phyloP scores from a whole-genome alignment of 179 eudicot species.

The Corrigiola litoralis region DNA sequence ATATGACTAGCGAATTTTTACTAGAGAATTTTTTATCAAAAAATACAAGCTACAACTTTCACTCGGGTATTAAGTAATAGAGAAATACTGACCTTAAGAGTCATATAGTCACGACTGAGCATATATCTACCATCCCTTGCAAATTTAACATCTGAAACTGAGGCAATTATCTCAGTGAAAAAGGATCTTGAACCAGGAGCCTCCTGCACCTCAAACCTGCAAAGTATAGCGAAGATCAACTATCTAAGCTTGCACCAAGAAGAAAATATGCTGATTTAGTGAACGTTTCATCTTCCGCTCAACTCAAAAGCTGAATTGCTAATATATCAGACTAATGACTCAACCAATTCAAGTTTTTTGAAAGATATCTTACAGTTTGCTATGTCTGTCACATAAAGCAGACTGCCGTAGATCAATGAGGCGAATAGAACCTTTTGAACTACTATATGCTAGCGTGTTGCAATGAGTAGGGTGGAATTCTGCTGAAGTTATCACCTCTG shows the following conservation, averaged over 20 bases:
- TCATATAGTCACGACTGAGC: conserved; percentile 64
- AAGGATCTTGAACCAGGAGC: conserved; percentile 59
- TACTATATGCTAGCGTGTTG: conserved; percentile 37
- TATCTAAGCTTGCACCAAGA: not conserved
- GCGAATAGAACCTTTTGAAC: conserved; percentile 39
- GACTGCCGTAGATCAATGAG: conserved; percentile 32
- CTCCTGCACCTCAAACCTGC: conserved; percentile 48
- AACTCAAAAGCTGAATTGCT: too few relatives aligned
- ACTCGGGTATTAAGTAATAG: not conserved
- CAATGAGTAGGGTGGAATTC: conserved; percentile 42
- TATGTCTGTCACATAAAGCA: conserved; percentile 30
- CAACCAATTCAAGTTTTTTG: not conserved
- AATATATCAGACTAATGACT: too few relatives aligned
- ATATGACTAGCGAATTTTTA: too few relatives aligned
- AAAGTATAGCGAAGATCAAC: not conserved
- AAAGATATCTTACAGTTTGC: conserved; percentile 23
- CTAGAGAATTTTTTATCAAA: too few relatives aligned
- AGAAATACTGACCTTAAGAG: conserved; percentile 34
- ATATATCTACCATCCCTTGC: conserved; percentile 52
- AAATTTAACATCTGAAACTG: conserved; percentile 62
- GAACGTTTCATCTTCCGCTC: too few relatives aligned
- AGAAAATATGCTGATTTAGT: too few relatives aligned
- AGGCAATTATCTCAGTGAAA: conserved; percentile 59
- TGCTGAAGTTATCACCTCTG: conserved; percentile 46
- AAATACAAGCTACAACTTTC: not conserved